These are phyloP conservation scores for Pseudogymnoascus sp. DNA, from an alignment of 2,329 filamentous ascomycete species.

Conservation along the genomic window DNA sequence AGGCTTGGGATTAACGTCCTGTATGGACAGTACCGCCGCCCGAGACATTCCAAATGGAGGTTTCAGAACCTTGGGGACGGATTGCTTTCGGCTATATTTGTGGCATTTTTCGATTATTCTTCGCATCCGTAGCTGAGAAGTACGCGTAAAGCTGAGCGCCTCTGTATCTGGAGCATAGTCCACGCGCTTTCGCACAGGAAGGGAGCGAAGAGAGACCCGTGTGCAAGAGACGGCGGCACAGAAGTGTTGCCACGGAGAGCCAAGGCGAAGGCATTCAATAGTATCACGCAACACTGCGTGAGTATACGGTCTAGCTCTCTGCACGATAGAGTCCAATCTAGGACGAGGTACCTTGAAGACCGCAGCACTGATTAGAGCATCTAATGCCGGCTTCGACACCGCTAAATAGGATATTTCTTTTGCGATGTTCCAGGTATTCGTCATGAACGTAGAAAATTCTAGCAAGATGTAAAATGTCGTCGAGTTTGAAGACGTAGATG, in stretches of 20 bases:
- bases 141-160: constrained; percentile 10
- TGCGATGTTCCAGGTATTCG: constrained; percentile 13
- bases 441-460: constrained; percentile 13
- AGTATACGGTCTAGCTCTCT: constrained; percentile 10
- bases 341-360: constrained; percentile 9
- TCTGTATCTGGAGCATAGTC: constrained; percentile 10
- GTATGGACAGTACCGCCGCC: too few relatives aligned
- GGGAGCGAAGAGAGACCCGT: constrained; percentile 12
- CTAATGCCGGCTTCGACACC: constrained; percentile 13
- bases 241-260: constrained; percentile 12
- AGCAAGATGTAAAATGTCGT: constrained; percentile 13
- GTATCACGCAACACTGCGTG: constrained; percentile 10
- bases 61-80: background rate
- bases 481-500: constrained; percentile 11
- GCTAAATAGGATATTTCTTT: constrained; percentile 13
- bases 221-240: constrained; percentile 10
- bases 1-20: background rate
- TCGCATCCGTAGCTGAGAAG: constrained; percentile 9
- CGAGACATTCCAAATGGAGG: too few relatives aligned
- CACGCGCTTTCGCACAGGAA: constrained; percentile 10
- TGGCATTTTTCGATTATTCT: constrained; percentile 12
- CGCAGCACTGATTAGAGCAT: constrained; percentile 10
- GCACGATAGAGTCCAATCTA: constrained; percentile 9
- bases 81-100: constrained; percentile 11
- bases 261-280: constrained; percentile 12